A percentile compares a stretch with the other conserved stretches of the same genome.
phyloP scores from a whole-genome alignment of 2,329 filamentous ascomycete species.

The Alternaria panax region DNA sequence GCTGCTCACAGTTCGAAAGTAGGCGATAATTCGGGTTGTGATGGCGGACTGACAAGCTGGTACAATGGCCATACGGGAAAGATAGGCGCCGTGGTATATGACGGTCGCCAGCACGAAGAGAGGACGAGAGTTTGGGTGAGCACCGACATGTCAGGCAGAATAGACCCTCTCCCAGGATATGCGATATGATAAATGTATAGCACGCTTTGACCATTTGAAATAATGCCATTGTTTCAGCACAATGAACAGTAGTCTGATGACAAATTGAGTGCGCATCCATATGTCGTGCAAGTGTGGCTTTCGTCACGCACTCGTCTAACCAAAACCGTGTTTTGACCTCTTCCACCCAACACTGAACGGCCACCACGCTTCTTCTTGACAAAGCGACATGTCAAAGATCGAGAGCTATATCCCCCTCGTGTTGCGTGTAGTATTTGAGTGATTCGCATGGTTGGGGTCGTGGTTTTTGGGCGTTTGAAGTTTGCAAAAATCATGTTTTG shows the following conservation, averaged over 20 bases:
- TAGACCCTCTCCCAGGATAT: background rate
- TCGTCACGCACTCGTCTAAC: background rate
- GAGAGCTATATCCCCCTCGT: accelerated
- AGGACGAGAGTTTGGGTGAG: background rate
- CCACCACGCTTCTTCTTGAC: background rate
- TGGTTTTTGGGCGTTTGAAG: background rate
- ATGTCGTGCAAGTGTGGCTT: background rate
- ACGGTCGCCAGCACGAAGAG: background rate
- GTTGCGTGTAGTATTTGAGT: background rate
- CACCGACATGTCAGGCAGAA: background rate
- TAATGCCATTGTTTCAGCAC: background rate
- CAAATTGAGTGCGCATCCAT: background rate
- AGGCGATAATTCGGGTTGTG: background rate
- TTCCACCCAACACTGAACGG: background rate
- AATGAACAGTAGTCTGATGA: background rate
- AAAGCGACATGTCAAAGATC: background rate
- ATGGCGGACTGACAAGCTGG: background rate
- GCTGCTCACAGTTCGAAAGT: background rate
- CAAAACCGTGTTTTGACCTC: background rate
- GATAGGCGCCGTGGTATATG: background rate
- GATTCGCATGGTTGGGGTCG: background rate
- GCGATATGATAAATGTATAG: background rate
- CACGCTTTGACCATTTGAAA: background rate
- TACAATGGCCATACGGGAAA: background rate
- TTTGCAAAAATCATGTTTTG: background rate